phyloP scores from a whole-genome alignment of 129 eudicot species.

The Heracleum sosnowskyi region DNA sequence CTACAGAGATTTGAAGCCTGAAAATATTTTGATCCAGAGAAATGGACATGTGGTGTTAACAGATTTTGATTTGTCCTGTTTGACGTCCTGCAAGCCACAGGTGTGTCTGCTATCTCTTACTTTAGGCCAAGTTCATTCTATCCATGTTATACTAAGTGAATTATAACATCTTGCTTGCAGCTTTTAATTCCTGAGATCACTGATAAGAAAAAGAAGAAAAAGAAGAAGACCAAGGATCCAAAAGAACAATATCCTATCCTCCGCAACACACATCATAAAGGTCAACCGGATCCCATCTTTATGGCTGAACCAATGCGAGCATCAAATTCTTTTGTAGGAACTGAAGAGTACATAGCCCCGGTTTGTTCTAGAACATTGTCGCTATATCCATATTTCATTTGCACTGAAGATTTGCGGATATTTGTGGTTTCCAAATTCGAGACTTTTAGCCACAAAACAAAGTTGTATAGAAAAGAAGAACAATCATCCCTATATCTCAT shows the following conservation, averaged over 20 bases:
- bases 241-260: constrained; percentile 65
- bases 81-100: constrained; percentile 99
- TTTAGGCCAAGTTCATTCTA: neutral
- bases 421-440: too few relatives aligned
- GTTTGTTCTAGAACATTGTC: constrained; percentile 25
- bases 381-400: neutral
- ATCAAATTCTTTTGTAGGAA: constrained; percentile 95
- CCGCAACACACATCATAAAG: constrained; percentile 35
- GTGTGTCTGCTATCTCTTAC: constrained; percentile 19
- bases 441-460: neutral
- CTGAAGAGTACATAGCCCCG: constrained; percentile 99
- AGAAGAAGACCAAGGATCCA: constrained; percentile 22
- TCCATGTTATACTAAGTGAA: neutral
- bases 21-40: constrained; percentile 74
- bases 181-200: constrained; percentile 54
- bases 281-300: constrained; percentile 68
- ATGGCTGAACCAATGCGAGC: constrained; percentile 99
- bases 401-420: neutral
- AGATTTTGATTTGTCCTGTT: constrained; percentile 95
- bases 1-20: constrained; percentile 98
- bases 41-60: constrained; percentile 83
- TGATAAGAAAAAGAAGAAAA: constrained; percentile 41
- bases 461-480: neutral
- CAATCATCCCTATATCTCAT: neutral
- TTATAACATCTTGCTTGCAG: constrained; percentile 30